A percentile compares a stretch with the other conserved stretches of the same genome.
Conservation (phyloP, 495 filamentous ascomycete genomes). For the Xylaria castorea region DNA sequence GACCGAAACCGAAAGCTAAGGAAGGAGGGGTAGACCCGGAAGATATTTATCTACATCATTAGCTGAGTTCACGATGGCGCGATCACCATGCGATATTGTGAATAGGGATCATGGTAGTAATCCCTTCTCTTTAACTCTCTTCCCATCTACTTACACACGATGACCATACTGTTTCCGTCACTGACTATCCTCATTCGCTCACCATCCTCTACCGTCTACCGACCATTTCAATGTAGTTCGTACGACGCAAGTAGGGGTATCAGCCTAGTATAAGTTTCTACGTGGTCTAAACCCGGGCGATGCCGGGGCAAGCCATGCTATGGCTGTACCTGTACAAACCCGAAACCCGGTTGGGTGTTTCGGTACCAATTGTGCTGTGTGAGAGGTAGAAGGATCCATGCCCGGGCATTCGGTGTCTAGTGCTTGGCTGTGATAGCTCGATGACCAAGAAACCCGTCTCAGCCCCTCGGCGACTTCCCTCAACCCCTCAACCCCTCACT, state of each 20-base stretch:
- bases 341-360: neutral
- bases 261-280: neutral
- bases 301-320: neutral
- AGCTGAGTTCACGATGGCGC: slow-evolving; percentile 26
- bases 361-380: neutral
- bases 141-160: neutral
- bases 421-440: slow-evolving; percentile 1
- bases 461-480: slow-evolving; percentile 22
- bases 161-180: neutral
- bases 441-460: slow-evolving; percentile 28
- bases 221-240: neutral
- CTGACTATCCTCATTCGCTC: slow-evolving; percentile 8
- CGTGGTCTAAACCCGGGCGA: neutral
- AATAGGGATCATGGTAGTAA: slow-evolving; percentile 14
- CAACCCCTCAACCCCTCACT: slow-evolving; percentile 37
- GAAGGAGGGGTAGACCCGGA: slow-evolving; percentile 28
- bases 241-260: neutral
- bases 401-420: neutral
- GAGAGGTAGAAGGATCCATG: neutral
- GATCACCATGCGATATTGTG: slow-evolving; percentile 20
- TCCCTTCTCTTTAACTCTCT: neutral
- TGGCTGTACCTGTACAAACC: neutral
- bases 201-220: neutral
- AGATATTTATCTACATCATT: slow-evolving; percentile 30
- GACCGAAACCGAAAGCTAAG: slow-evolving; percentile 11